Base-by-base conservation (phyloP, 2,329 filamentous ascomycete genomes). In the Penicillium sp. region DNA sequence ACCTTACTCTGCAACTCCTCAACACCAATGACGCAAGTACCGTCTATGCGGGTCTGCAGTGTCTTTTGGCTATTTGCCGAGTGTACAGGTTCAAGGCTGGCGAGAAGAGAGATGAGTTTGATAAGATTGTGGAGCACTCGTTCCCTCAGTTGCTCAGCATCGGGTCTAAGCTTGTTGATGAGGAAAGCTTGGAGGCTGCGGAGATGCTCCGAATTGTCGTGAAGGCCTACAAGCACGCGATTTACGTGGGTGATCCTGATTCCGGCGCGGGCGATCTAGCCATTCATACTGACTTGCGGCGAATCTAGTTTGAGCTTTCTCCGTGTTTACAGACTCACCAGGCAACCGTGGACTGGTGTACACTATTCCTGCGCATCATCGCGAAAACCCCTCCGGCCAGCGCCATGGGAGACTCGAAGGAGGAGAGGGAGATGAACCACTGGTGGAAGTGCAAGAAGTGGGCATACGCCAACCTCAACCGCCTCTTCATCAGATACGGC, bases 371-470 rank as follows among this genome's bases (percentile, higher is more conserved):
- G 59, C 85, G 87, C 53, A 89, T 95, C 43, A 88, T 97, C 30
- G 85, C 86, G 59, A 97, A 97, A 72, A 76, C 85, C 18, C 84
- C 88, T 30, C 93, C 93, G 4, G 80, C 87, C 48, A 83, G 79
- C 60, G 86, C 91, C 30, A 84, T 97, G 80, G 71, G 78, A 50
- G 89, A 95, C 52, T 88, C 88, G 53, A 75, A 86, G 44, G 84
- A 89, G 50, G 92, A 97, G 66, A 83, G 93, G 50, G 93, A 97
- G 72, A 82, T 86, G 63, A 91, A 95, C 68, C 90, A 96, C 71
- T 99, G 93, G 92, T 99, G 92, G 92, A 99, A 97, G 77, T 88
- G 91, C 56, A 97, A 97, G 84, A 99, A 99, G 74, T 97, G 93
- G 93, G 88, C 92, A 12, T 99, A 96, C 72, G 95, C 93, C 65